Percentiles rank a stretch among this genome's conserved stretches.
Conservation (phyloP, 805 yeast species). For the Ogataea polymorpha region DNA sequence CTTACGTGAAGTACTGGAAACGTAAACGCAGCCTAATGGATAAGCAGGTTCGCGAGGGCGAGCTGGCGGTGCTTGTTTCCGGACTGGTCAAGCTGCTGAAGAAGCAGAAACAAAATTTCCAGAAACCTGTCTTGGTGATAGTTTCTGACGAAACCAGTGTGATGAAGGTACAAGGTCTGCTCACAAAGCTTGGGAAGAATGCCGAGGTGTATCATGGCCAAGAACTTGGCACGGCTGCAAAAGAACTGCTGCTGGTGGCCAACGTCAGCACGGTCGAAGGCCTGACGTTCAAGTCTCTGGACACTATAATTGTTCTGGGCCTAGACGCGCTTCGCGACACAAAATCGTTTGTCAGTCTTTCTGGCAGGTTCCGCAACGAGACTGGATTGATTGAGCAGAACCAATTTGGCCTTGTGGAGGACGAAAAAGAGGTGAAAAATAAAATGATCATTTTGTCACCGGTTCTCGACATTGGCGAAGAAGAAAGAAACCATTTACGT, state of each 20-base stretch:
- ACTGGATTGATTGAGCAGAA: slow-evolving; percentile 20
- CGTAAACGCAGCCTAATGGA: slow-evolving; percentile 19
- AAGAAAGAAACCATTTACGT: slow-evolving; percentile 33
- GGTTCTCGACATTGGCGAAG: slow-evolving; percentile 23
- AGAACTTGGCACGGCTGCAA: not conserved
- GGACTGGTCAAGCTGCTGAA: slow-evolving; percentile 26
- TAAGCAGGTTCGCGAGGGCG: slow-evolving; percentile 18
- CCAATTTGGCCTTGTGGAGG: slow-evolving; percentile 17
- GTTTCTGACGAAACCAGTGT: slow-evolving; percentile 30
- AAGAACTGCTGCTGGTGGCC: slow-evolving; percentile 17
- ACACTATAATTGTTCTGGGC: slow-evolving; percentile 30
- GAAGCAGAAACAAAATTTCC: slow-evolving; percentile 2
- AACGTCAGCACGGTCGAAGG: slow-evolving; percentile 28
- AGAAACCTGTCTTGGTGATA: slow-evolving; percentile 22
- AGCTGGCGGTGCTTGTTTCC: slow-evolving; percentile 23
- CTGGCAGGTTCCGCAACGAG: slow-evolving; percentile 27
- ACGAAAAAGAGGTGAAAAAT: not conserved
- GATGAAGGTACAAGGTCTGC: slow-evolving; percentile 8
- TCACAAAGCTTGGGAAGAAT: slow-evolving; percentile 12
- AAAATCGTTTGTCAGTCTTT: slow-evolving; percentile 21
- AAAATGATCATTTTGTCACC: slow-evolving; percentile 20
- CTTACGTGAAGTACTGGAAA: slow-evolving; percentile 25
- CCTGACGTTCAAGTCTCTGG: slow-evolving; percentile 26
- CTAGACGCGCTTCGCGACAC: slow-evolving; percentile 29
- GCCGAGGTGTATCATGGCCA: slow-evolving; percentile 13